Percentiles rank a stretch among this genome's conserved stretches.
Conservation (phyloP, 331 rosid species). For the Stylosanthes scabra region DNA sequence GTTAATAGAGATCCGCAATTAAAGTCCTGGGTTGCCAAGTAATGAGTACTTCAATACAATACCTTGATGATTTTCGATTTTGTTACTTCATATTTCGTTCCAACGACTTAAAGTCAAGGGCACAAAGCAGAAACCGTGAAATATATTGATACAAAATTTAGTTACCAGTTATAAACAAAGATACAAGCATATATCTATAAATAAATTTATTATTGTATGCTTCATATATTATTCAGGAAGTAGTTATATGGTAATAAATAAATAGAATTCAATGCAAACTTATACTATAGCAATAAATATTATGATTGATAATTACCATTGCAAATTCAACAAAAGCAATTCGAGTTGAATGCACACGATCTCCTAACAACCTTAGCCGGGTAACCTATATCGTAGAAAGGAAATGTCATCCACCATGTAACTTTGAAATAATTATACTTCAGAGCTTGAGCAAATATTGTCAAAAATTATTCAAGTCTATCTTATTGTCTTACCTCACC, state of each 20-base stretch:
- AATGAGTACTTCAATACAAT: not conserved
- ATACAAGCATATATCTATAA: slow-evolving; percentile 4
- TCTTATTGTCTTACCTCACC: slow-evolving; percentile 64
- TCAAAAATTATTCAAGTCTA: slow-evolving; percentile 36
- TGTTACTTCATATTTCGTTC: not conserved
- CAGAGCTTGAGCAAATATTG: slow-evolving; percentile 17
- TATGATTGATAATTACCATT: slow-evolving; percentile 50
- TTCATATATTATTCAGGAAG: not conserved
- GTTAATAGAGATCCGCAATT: not conserved
- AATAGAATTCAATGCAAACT: not conserved
- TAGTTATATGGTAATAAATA: not conserved
- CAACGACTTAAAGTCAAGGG: not conserved
- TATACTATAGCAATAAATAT: not conserved
- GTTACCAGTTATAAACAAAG: not conserved
- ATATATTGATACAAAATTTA: not conserved
- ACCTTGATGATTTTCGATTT: not conserved
- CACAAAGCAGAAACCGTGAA: not conserved
- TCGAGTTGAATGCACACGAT: slow-evolving; percentile 93
- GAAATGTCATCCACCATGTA: slow-evolving; percentile 8
- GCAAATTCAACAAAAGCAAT: slow-evolving; percentile 97
- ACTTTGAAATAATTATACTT: slow-evolving; percentile 22
- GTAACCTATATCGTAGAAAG: slow-evolving; percentile 63
- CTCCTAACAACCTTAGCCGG: slow-evolving; percentile 98
- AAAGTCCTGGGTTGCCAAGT: not conserved
- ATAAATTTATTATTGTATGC: not conserved